Conservation (phyloP, 306 rosid genomes). For the Sicyos edulis region DNA sequence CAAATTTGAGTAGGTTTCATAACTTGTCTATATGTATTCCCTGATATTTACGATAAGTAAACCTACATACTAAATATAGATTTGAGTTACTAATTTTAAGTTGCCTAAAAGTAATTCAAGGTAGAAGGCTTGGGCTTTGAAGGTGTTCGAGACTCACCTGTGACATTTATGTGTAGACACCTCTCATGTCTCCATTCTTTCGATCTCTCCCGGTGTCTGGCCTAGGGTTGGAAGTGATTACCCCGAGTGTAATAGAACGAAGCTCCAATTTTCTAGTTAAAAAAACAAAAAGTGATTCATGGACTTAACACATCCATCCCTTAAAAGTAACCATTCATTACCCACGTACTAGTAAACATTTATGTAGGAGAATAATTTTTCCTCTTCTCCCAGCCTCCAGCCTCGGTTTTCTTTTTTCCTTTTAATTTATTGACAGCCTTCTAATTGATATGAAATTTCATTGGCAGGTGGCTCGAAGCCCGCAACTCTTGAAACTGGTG, state of each 20-base stretch:
- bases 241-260: no score
- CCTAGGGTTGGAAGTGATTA: no score
- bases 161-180: no score
- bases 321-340: background rate
- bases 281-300: background rate
- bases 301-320: background rate
- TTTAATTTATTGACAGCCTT: background rate
- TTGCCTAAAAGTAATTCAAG: background rate
- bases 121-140: no score
- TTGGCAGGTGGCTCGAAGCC: constrained; percentile 86
- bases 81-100: background rate
- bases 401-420: background rate
- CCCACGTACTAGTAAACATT: background rate
- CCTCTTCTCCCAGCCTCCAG: background rate
- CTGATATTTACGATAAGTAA: background rate
- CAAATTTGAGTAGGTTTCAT: background rate
- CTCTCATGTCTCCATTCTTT: no score
- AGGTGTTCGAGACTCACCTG: no score
- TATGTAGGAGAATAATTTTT: background rate
- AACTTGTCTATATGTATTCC: background rate
- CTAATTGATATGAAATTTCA: constrained; percentile 20
- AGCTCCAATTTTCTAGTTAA: no score
- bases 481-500: constrained; percentile 88
- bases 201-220: no score
- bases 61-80: background rate